Base-by-base conservation (phyloP, 2,329 filamentous ascomycete species). In the Pestalotiopsis sp. region DNA sequence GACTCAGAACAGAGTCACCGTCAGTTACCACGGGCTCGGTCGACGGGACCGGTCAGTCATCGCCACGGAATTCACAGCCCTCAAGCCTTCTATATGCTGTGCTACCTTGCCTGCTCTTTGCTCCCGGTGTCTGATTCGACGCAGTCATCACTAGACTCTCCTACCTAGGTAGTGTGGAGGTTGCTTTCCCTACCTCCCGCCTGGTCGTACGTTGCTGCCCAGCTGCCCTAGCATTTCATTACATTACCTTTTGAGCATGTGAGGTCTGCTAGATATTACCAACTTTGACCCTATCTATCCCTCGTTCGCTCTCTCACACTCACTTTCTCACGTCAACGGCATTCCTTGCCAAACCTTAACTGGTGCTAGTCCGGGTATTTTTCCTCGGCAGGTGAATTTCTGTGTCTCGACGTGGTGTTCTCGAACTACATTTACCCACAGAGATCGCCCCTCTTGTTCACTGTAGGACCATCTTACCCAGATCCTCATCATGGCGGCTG, bases 401-500 rank as follows among this genome's bases (percentile, higher is more conserved):
- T 17, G 45, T 12, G 57, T 14, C 14, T n/a, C 45, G 45, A 17
- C 45, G 45, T 20, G 14, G 14, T 52, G 45, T 20, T 52, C 14
- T 17, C 20, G 12, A 4, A 62, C 17, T 13, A 38, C n/a, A 36
- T 39, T n/a, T 62, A 11, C 9, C 11, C 14, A 13, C 31, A 62
- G 17, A 62, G 17, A 11, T 17, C 14, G n/a, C 7, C 59, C n/a
- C 31, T 41, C 11, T 14, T n/a, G 17, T 36, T 20, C 13, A 36
- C 27, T 41, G 12, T 7, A 41, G 45, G 12, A n/a, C 13, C n/a
- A 62, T 1, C 7, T 62, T 17, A 39, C n/a, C 13, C 6, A 36
- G 12, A 23, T 6, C 7, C 7, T 13, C 64, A 73, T 45, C 62
- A 77, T 76, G 75, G 73, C 72, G 66, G 25, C 41, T 20, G 62